Evolutionary conservation across 768 basidiomycete genomes (phyloP).

Genomic region (Suillus spraguei): DNA sequence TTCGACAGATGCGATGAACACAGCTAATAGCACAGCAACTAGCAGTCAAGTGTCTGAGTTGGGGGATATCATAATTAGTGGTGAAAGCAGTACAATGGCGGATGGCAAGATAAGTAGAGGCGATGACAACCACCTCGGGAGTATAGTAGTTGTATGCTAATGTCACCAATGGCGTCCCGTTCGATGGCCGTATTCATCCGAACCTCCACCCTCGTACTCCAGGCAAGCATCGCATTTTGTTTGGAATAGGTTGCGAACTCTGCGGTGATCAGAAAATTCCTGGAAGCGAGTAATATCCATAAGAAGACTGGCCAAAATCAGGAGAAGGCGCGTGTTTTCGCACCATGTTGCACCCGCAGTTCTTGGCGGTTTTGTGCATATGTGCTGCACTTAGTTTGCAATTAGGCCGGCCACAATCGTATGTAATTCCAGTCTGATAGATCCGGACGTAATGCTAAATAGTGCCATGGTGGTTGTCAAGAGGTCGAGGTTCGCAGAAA

Average conservation of each 20-base stretch:
- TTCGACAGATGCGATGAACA: conserved; percentile 2
- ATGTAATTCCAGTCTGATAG: conserved; percentile 62
- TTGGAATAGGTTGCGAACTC: conserved; percentile 68
- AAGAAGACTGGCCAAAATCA: conserved; percentile 3
- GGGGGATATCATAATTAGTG: conserved; percentile 9
- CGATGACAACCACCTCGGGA: neutral
- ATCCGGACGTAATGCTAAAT: conserved; percentile 61
- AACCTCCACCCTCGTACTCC: conserved; percentile 27
- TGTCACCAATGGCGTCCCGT: conserved; percentile 26
- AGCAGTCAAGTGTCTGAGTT: conserved; percentile 10
- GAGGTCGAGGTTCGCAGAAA: conserved; percentile 8
- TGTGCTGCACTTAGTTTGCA: conserved; percentile 62
- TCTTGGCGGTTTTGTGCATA: conserved; percentile 57
- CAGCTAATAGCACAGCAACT: conserved; percentile 12
- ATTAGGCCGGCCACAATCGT: conserved; percentile 52
- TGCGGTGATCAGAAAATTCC: conserved; percentile 49
- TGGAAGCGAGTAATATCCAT: conserved; percentile 22
- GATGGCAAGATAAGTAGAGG: conserved; percentile 4
- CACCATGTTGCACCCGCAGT: conserved; percentile 57
- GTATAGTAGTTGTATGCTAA: conserved; percentile 10
- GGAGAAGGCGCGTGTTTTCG: conserved; percentile 8
- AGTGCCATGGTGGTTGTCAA: conserved; percentile 5
- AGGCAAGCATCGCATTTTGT: conserved; percentile 62
- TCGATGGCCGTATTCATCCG: conserved; percentile 36
- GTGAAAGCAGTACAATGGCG: conserved; percentile 9